phyloP scores from a whole-genome alignment of 1,284 basidiomycete genomes.

The Xerocomus cyaneibrunnescens region DNA sequence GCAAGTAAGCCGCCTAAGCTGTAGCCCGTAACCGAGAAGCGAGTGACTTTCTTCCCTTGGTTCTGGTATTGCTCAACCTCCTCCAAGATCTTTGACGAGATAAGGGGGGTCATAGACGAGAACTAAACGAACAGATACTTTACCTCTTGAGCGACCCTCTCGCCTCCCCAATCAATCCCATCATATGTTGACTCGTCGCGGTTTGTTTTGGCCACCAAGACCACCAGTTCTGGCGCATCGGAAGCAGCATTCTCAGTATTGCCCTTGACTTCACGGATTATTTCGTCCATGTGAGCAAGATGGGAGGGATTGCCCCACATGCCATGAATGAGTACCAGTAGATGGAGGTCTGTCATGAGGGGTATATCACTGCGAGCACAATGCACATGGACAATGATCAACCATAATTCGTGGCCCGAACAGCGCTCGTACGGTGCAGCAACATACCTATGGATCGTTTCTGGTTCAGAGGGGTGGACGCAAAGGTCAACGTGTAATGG shows the following conservation, averaged over 20 bases:
- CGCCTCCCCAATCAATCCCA: slow-evolving; percentile 73
- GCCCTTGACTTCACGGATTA: slow-evolving; percentile 42
- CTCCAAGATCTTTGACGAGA: slow-evolving; percentile 44
- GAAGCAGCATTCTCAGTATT: slow-evolving; percentile 1
- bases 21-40: slow-evolving; percentile 77
- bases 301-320: slow-evolving; percentile 79
- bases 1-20: slow-evolving; percentile 79
- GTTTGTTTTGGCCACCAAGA: slow-evolving; percentile 54
- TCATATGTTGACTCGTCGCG: slow-evolving; percentile 65
- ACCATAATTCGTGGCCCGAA: background rate
- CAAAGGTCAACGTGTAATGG: slow-evolving; percentile 6
- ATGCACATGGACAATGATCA: background rate
- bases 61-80: slow-evolving; percentile 52
- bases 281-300: slow-evolving; percentile 45
- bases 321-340: slow-evolving; percentile 76
- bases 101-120: slow-evolving; percentile 6
- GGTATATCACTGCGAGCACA: slow-evolving; percentile 2
- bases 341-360: slow-evolving; percentile 45
- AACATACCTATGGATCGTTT: slow-evolving; percentile 5
- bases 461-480: background rate
- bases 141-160: slow-evolving; percentile 68
- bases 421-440: background rate
- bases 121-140: slow-evolving; percentile 7
- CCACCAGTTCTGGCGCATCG: slow-evolving; percentile 40
- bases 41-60: slow-evolving; percentile 56